Conservation (phyloP, 768 basidiomycete genomes). For the Sporobolomyces roseus region DNA sequence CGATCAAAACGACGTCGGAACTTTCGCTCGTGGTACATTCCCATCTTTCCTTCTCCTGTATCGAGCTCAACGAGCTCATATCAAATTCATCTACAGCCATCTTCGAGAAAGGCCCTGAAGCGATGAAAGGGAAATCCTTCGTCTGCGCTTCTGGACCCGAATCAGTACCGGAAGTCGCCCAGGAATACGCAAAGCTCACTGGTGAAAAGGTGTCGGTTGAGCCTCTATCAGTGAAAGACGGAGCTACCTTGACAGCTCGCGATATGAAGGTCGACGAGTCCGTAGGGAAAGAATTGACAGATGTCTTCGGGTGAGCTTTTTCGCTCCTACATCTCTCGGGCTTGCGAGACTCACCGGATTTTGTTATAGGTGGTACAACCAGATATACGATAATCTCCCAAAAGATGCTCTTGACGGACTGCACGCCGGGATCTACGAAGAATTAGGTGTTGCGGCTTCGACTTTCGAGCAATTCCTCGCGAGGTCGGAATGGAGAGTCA, state of each 20-base stretch:
- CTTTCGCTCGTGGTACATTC: background rate
- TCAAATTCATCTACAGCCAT: background rate
- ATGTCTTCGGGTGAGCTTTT: background rate
- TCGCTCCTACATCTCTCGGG: background rate
- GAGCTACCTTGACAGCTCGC: background rate
- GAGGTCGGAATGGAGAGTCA: constrained; percentile 1
- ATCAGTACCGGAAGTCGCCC: background rate
- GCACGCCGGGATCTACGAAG: background rate
- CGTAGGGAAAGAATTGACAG: background rate
- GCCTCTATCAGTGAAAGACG: background rate
- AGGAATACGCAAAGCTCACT: background rate
- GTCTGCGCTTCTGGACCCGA: background rate
- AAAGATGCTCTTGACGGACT: background rate
- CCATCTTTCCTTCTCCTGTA: background rate
- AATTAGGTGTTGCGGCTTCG: constrained; percentile 3
- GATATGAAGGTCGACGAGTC: background rate
- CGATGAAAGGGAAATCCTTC: constrained; percentile 3
- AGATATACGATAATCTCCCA: background rate
- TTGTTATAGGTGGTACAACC: background rate
- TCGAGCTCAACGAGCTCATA: background rate
- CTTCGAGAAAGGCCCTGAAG: background rate
- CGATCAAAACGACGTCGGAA: constrained; percentile 15
- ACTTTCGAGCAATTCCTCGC: background rate
- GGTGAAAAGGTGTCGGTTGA: background rate
- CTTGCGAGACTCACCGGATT: too few relatives aligned